phyloP scores from a whole-genome alignment of 371 early-diverging fungal genomes.

The Catenaria anguillulae region DNA sequence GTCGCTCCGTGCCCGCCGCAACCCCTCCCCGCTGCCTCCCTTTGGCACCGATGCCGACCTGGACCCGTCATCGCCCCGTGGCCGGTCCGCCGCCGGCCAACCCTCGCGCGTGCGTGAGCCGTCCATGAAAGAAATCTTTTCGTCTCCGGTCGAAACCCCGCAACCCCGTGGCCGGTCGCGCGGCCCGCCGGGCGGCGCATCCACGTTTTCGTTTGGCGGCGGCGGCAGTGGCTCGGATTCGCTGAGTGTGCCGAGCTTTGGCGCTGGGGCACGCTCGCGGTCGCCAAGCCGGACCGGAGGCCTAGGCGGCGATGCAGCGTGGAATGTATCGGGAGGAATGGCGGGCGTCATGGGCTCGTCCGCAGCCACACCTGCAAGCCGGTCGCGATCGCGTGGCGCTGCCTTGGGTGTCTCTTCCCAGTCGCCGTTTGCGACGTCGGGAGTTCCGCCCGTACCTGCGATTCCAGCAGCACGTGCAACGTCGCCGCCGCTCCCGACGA shows the following conservation, averaged over 20 bases:
- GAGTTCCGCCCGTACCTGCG: too few species aligned
- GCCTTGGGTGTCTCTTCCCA: background rate
- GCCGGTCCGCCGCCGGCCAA: background rate
- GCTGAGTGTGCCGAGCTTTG: background rate
- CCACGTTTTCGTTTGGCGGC: background rate
- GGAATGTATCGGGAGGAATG: background rate
- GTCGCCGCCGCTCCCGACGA: too few species aligned
- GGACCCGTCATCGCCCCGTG: background rate
- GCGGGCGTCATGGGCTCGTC: background rate
- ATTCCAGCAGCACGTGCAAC: too few species aligned
- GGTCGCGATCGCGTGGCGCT: slow-evolving; percentile 1
- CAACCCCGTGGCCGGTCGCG: background rate
- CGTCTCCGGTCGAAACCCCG: background rate
- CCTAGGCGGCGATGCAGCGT: too few species aligned
- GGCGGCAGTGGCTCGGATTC: background rate
- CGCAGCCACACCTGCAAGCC: background rate
- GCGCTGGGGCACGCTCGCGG: background rate
- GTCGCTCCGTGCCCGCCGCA: background rate
- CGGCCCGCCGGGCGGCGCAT: background rate
- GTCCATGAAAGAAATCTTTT: background rate
- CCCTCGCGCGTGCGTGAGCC: background rate
- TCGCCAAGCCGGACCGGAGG: background rate
- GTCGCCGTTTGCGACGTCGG: too few species aligned
- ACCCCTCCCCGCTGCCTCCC: background rate
- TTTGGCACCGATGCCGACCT: background rate